phyloP scores from a whole-genome alignment of 371 early-diverging fungal genomes.

The Mortierella sp. region DNA sequence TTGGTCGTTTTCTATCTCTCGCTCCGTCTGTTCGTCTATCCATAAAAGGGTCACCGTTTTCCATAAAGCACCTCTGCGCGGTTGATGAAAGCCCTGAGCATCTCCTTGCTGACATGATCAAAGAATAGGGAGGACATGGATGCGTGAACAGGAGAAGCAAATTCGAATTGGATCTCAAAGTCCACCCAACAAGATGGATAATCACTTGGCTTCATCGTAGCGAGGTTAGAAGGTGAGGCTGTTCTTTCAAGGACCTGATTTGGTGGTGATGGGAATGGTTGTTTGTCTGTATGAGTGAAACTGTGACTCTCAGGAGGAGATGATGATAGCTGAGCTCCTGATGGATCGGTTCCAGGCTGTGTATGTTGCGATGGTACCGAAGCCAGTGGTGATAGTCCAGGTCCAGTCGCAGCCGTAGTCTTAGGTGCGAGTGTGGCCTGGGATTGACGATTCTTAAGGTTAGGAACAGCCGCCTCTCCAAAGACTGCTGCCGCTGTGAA shows the following conservation, averaged over 20 bases:
- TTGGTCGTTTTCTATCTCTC: too few species aligned
- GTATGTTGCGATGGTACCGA: background rate
- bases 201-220: slow-evolving; percentile 51
- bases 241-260: slow-evolving; percentile 12
- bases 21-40: too few species aligned
- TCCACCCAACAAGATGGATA: slow-evolving; percentile 73
- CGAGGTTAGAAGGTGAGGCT: slow-evolving; percentile 40
- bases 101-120: slow-evolving; percentile 77
- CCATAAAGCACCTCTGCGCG: slow-evolving; percentile 72
- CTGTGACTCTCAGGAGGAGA: background rate
- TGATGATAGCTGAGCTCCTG: background rate
- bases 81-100: slow-evolving; percentile 78
- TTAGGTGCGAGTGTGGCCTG: too few species aligned
- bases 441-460: background rate
- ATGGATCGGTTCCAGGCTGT: background rate
- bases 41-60: slow-evolving; percentile 19
- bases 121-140: slow-evolving; percentile 80
- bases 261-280: slow-evolving; percentile 17
- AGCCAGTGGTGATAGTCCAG: background rate
- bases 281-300: background rate
- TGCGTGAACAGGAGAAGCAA: slow-evolving; percentile 79
- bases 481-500: slow-evolving; percentile 41
- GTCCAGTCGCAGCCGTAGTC: too few species aligned
- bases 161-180: slow-evolving; percentile 82
- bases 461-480: slow-evolving; percentile 33